Conservation (phyloP, 495 filamentous ascomycete species). For the Penicillium subrubescens region DNA sequence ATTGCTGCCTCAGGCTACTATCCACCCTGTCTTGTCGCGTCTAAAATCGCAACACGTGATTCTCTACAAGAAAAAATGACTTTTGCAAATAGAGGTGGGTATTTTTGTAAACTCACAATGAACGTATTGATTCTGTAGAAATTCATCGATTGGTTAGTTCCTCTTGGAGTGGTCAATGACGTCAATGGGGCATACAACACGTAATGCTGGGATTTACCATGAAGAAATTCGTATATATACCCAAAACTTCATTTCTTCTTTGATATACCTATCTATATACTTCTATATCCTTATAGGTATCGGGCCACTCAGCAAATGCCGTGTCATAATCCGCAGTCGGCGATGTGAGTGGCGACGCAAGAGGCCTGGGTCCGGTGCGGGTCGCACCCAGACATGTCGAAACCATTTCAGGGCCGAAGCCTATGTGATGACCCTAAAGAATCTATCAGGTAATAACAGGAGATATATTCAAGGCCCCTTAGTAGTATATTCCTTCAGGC, state of each 20-base stretch:
- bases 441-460: background rate
- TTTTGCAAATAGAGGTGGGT: too few relatives aligned
- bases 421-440: background rate
- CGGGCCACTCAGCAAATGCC: too few relatives aligned
- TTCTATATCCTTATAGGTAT: background rate
- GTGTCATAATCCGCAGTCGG: too few relatives aligned
- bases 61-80: too few relatives aligned
- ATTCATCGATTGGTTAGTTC: too few relatives aligned
- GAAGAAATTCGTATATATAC: background rate
- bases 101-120: too few relatives aligned
- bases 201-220: background rate
- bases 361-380: conserved; percentile 1
- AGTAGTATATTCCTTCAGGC: background rate
- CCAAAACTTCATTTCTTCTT: background rate
- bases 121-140: too few relatives aligned
- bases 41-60: background rate
- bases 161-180: background rate
- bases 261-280: background rate
- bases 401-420: background rate
- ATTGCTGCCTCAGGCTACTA: background rate
- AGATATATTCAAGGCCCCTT: background rate
- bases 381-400: conserved; percentile 9
- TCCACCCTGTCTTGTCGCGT: background rate
- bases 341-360: conserved; percentile 8
- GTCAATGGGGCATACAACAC: background rate